Base-by-base conservation (phyloP, 75 land plant species). In the Isoetes taiwanensis region DNA sequence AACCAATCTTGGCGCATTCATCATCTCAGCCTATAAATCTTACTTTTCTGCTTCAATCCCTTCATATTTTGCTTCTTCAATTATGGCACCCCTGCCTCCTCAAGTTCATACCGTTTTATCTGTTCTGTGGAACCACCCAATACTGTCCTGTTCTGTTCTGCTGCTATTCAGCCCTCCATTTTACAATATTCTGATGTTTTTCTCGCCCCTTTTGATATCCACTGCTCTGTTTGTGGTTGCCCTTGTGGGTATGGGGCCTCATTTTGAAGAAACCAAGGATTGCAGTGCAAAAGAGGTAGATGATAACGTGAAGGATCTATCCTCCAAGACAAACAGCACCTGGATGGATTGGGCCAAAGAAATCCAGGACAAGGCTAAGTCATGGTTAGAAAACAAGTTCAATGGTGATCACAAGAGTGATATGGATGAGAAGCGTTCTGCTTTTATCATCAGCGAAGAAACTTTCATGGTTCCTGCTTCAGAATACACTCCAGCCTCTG, bases 161-260 rank as follows among this genome's bases (percentile, higher is more conserved):
- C 24, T 66, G 2, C 43, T 66, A 9, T 16, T 66, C 0, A 66
- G 63, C 5, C 69, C 69, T n/a, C 59, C 69, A 10, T 56, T 66
- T 20, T 59, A 31, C 32, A 62, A 59, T 19, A 41, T 66, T 10
- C 53, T 66, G 17, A 33, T 20, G 35, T 57, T 32, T 29, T 66
- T 66, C 69, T 66, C 69, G n/a, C 69, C 69, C 28, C 69, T 66
- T 4, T 26, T 66, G 27, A 66, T 66, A 37, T 66, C 69, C 54
- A 66, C 69, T 1, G 53, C 65, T 42, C 24, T 66, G 64, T 66
- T 41, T 19, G 34, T 59, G 2, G 63, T 66, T 20, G 69, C 69
- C 6, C 26, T 66, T 14, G 35, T 66, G 21, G 58, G 48, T 28
- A 59, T 66, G 63, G 63, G 63, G 3, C 69, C 63, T 29, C 63